These are phyloP conservation scores for Collybiopsis luxurians DNA, from an alignment of 768 basidiomycete genomes.

Conservation along the genomic window DNA sequence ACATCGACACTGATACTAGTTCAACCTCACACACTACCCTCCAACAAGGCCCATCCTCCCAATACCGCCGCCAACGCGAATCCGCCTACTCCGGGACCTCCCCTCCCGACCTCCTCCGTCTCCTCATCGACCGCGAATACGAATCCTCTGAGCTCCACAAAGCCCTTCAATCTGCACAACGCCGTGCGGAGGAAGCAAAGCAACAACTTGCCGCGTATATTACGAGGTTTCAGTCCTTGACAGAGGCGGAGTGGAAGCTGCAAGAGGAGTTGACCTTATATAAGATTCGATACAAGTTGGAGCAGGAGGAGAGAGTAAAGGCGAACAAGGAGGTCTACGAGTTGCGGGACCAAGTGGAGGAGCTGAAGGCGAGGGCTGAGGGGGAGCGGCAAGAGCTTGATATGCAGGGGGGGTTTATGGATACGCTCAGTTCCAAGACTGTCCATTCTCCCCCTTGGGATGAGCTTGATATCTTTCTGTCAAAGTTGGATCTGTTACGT, in stretches of 20 bases:
- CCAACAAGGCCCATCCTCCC: no score
- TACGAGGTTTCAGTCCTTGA: not conserved
- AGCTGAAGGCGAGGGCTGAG: constrained; percentile 5
- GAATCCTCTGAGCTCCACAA: no score
- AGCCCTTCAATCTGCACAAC: no score
- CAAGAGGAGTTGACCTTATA: constrained; percentile 4
- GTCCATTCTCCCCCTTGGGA: no score
- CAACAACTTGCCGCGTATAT: not conserved
- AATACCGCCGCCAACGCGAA: no score
- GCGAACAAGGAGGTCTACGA: not conserved
- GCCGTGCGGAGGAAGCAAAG: not conserved
- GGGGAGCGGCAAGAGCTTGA: constrained; percentile 3
- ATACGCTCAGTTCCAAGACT: no score
- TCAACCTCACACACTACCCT: no score
- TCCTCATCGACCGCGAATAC: no score
- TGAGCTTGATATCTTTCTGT: not conserved
- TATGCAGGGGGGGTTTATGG: constrained; percentile 1
- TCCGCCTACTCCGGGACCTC: no score
- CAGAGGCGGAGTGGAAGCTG: not conserved
- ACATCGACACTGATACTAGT: no score
- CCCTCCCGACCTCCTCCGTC: no score
- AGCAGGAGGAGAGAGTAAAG: constrained; percentile 1
- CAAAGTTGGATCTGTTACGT: not conserved
- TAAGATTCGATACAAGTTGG: constrained; percentile 6
- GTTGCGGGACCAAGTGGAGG: not conserved